Conservation (phyloP, 495 filamentous ascomycete genomes). For the Barbatosphaeria neglecta region DNA sequence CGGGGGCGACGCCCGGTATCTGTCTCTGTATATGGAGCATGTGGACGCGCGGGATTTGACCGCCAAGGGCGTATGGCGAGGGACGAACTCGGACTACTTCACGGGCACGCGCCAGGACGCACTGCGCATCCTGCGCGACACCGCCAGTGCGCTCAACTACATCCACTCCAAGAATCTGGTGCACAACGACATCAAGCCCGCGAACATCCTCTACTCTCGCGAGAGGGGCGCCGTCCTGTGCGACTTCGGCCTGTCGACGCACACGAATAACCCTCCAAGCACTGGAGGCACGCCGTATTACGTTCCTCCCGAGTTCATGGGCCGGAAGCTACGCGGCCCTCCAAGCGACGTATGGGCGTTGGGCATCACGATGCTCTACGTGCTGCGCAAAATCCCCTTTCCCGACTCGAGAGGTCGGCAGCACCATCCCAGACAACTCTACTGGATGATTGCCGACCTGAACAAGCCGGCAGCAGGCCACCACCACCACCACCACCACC, state of each 20-base stretch:
- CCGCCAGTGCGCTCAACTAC: slow-evolving; percentile 31
- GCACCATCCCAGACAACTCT: slow-evolving; percentile 28
- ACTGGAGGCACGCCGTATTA: slow-evolving; percentile 39
- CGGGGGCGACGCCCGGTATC: slow-evolving; percentile 35
- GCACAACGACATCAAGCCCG: slow-evolving; percentile 42
- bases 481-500: no score
- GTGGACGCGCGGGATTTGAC: slow-evolving; percentile 35
- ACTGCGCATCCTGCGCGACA: slow-evolving; percentile 33
- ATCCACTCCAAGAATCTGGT: slow-evolving; percentile 31
- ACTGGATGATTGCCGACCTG: slow-evolving; percentile 35
- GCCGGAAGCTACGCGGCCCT: slow-evolving; percentile 29
- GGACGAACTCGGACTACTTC: slow-evolving; percentile 25
- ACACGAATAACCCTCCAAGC: slow-evolving; percentile 22
- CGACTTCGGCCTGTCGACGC: slow-evolving; percentile 34
- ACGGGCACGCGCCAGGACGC: slow-evolving; percentile 26
- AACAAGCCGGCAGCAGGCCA: slow-evolving; percentile 10
- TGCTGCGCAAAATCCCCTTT: slow-evolving; percentile 32
- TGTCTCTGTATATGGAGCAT: slow-evolving; percentile 41
- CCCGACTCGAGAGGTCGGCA: slow-evolving; percentile 30
- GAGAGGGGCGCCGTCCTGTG: slow-evolving; percentile 39
- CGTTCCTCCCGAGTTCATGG: slow-evolving; percentile 38
- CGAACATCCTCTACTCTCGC: slow-evolving; percentile 39
- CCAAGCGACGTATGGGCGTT: slow-evolving; percentile 39
- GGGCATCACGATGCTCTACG: slow-evolving; percentile 39
- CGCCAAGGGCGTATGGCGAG: slow-evolving; percentile 26